phyloP scores from a whole-genome alignment of 805 yeast genomes.

The Candida broadrunensis region DNA sequence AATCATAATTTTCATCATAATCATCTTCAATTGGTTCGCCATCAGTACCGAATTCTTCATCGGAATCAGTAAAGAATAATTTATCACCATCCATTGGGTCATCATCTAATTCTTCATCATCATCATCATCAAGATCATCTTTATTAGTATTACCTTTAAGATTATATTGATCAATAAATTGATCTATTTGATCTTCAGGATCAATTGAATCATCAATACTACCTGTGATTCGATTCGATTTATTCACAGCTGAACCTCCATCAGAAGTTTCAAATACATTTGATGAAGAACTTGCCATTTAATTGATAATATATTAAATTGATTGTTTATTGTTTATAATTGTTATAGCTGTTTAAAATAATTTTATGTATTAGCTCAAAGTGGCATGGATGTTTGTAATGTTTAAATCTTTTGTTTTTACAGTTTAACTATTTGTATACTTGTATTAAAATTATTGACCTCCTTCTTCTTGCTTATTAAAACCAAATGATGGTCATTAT shows the following conservation, averaged over 20 bases:
- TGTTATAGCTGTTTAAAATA: no score
- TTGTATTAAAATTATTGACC: no score
- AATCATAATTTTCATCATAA: constrained; percentile 41
- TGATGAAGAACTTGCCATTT: constrained; percentile 4
- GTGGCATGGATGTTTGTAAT: no score
- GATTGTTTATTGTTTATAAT: no score
- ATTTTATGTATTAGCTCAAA: no score
- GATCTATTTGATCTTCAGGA: neutral
- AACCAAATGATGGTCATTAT: no score
- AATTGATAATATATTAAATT: no score
- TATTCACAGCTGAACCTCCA: constrained; percentile 5
- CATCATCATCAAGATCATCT: constrained; percentile 5
- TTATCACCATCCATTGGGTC: neutral
- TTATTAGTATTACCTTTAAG: constrained; percentile 5
- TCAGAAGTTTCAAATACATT: constrained; percentile 19
- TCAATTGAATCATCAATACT: neutral
- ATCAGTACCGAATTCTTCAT: constrained; percentile 2
- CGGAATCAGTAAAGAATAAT: constrained; percentile 4
- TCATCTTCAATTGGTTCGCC: constrained; percentile 37
- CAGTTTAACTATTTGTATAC: no score
- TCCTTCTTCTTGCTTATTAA: no score
- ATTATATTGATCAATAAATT: constrained; percentile 3
- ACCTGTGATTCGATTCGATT: constrained; percentile 2
- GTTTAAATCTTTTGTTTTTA: no score
- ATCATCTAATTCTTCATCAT: constrained; percentile 6